Evolutionary conservation across 306 rosid genomes (phyloP), one percentile per base, ranked within the genome.

Genomic region (Nissolia schottii): DNA sequence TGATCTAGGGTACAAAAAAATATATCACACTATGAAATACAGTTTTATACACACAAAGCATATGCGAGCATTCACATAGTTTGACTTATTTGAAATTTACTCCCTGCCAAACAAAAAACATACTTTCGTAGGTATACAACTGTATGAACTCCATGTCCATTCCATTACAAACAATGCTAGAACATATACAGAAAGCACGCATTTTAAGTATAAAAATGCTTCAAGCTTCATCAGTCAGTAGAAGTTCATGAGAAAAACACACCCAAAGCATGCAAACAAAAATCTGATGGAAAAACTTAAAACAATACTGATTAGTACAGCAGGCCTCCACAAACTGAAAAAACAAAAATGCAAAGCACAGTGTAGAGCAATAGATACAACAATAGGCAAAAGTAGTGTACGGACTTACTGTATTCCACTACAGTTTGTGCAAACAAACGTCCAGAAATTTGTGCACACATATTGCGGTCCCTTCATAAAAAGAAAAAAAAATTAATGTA

Each of bases 391-490:
- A 63, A 48, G 49, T 43, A 43, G 55, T 61, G 40, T 31, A 59
- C 81, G 65, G 46, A 87, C 97, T 94, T 88, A 94, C 99, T 94
- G 99, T 73, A 94, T 94, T 79, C 99, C 99, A 85, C 99, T 80
- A 63, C 99, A 94, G 83, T 85, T 86, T 56, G 91, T 91, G 91
- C 97, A 94, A 79, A 94, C 85, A 86, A 94, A 94, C 7, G 96
- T 91, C 97, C 96, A 94, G 87, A 89, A 94, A 84, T 89, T 89
- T 22, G 96, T 91, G 92, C 97, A 94, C 23, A 91, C 99, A 87
- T 94, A 94, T 73, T 91, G 99, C 15, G 99, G 99, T 59, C 99
- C 99, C 99, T 94, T 95, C 70, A 54, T 70, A 76, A 11, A 72
- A 63, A 64, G 37, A 61, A 59, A 64, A 65, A 11, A 53, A 50